A percentile compares a stretch with the other conserved stretches of the same genome.
Conservation (phyloP, 345 rosid genomes). For the Eucalyptus fibrosa region DNA sequence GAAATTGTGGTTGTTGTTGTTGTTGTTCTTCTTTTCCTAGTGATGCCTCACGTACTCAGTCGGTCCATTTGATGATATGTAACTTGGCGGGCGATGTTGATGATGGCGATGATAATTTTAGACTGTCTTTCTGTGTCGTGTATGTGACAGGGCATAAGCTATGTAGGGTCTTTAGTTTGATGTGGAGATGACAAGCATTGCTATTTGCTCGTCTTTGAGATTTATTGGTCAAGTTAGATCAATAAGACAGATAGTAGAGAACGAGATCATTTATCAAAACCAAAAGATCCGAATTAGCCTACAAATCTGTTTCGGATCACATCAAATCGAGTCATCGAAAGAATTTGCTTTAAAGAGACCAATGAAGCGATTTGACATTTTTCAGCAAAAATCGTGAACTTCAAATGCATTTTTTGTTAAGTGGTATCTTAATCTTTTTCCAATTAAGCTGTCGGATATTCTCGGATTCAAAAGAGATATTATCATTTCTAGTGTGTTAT, state of each 20-base stretch:
- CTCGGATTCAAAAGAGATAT: background rate
- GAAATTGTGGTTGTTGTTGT: background rate
- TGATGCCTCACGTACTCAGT: background rate
- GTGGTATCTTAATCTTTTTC: background rate
- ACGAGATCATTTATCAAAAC: background rate
- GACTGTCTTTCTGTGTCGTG: background rate
- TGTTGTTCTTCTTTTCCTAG: background rate
- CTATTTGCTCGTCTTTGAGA: background rate
- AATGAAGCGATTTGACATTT: background rate
- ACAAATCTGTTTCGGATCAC: background rate
- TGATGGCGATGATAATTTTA: background rate
- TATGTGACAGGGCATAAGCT: background rate
- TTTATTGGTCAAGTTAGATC: background rate
- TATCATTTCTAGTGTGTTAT: background rate
- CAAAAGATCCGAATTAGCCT: background rate
- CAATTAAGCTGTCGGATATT: background rate
- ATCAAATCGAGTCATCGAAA: background rate
- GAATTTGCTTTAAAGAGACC: background rate
- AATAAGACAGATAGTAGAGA: background rate
- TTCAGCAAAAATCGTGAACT: background rate
- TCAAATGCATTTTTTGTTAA: accelerated
- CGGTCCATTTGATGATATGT: background rate
- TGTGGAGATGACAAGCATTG: background rate
- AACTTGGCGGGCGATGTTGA: background rate
- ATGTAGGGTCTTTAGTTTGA: background rate